phyloP scores from a whole-genome alignment of 2,329 filamentous ascomycete species.

The Zarea fungicola region DNA sequence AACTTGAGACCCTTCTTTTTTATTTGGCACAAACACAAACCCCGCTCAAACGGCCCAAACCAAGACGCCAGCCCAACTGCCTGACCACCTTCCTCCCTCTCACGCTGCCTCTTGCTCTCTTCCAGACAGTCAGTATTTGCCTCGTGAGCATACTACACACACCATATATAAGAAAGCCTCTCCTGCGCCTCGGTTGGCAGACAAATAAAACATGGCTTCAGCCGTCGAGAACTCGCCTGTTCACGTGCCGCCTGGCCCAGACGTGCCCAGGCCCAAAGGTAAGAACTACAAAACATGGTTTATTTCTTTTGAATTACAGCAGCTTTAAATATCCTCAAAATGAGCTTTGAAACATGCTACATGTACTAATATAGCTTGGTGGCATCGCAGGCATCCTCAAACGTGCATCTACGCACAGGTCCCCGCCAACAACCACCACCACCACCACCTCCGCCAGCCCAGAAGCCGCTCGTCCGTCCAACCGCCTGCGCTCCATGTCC shows the following conservation, averaged over 20 bases:
- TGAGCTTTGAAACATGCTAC: too few species aligned
- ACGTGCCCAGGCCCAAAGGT: constrained; percentile 43
- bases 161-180: not conserved
- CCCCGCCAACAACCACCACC: constrained; percentile 35
- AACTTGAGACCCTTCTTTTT: not conserved
- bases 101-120: constrained; percentile 4
- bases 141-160: constrained; percentile 6
- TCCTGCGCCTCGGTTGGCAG: constrained; percentile 6
- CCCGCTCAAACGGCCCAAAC: constrained; percentile 10
- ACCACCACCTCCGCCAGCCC: too few species aligned
- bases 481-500: constrained; percentile 39
- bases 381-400: constrained; percentile 77
- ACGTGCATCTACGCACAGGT: constrained; percentile 64
- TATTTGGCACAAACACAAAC: too few species aligned
- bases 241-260: constrained; percentile 38
- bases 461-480: constrained; percentile 48
- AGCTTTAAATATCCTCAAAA: too few species aligned
- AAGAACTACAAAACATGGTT: constrained; percentile 13
- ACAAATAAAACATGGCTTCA: constrained; percentile 35
- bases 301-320: too few species aligned
- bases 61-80: constrained; percentile 1
- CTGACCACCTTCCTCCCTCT: not conserved
- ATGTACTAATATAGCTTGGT: too few species aligned
- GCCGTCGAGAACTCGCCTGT: constrained; percentile 32
- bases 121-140: not conserved